A percentile compares a stretch with the other conserved stretches of the same genome.
phyloP scores from a whole-genome alignment of 371 early-diverging fungal species.

The Apophysomyces ossiformis region DNA sequence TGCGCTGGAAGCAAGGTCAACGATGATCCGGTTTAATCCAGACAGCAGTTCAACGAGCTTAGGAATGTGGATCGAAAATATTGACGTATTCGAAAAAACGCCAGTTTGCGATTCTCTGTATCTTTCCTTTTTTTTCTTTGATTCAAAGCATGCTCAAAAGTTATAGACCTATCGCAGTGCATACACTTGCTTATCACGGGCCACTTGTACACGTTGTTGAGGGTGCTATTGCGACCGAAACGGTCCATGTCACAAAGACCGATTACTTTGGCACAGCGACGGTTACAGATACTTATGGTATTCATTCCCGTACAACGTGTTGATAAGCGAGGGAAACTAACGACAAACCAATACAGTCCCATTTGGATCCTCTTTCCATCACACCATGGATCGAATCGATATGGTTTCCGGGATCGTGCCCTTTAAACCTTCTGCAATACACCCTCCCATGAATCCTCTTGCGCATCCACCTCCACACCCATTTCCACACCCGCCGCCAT shows the following conservation, averaged over 20 bases:
- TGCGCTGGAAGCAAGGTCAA: too few relatives aligned
- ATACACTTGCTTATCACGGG: constrained; percentile 1
- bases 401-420: too few relatives aligned
- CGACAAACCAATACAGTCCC: too few relatives aligned
- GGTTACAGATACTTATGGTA: neutral
- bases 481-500: too few relatives aligned
- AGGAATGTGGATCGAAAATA: constrained; percentile 1
- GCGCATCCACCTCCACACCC: too few relatives aligned
- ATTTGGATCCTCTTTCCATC: too few relatives aligned
- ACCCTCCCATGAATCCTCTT: too few relatives aligned
- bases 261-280: constrained; percentile 7
- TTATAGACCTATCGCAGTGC: neutral
- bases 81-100: neutral
- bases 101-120: neutral
- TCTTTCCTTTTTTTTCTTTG: neutral
- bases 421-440: too few relatives aligned
- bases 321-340: too few relatives aligned
- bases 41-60: neutral
- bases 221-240: neutral
- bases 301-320: neutral
- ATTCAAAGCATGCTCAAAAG: neutral
- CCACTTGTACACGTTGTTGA: neutral
- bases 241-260: neutral
- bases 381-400: too few relatives aligned
- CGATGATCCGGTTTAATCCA: too few relatives aligned